phyloP scores from a whole-genome alignment of 331 rosid genomes.

The Malus hybrid region DNA sequence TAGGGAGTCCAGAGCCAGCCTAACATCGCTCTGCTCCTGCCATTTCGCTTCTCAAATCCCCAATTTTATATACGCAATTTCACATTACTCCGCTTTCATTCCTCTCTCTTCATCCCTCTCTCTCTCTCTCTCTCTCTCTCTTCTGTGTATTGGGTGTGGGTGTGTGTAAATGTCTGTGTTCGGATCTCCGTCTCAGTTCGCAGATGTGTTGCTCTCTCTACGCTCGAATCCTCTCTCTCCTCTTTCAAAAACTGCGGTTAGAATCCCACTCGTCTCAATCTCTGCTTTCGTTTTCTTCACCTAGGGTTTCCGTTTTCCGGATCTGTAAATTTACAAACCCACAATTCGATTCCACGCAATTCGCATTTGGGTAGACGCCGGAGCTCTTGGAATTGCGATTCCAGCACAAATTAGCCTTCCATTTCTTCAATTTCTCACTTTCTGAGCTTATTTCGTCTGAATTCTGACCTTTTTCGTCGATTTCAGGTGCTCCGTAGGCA shows the following conservation, averaged over 20 bases:
- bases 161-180: background rate
- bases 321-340: background rate
- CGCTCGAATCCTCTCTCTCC: constrained; percentile 23
- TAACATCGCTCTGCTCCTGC: constrained; percentile 28
- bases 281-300: background rate
- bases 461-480: background rate
- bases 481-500: constrained; percentile 31
- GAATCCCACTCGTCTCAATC: background rate
- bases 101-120: background rate
- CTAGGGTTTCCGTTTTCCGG: constrained; percentile 25
- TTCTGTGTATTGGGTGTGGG: background rate
- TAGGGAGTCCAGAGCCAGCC: constrained; percentile 21
- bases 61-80: background rate
- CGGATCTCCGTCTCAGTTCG: constrained; percentile 20
- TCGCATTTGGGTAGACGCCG: background rate
- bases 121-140: background rate
- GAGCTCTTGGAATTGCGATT: background rate
- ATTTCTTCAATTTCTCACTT: background rate
- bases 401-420: background rate
- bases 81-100: background rate
- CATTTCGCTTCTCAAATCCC: constrained; percentile 23
- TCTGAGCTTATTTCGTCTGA: background rate
- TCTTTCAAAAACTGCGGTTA: constrained; percentile 31
- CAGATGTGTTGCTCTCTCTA: constrained; percentile 25
- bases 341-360: background rate